These are phyloP conservation scores for Rhinocladiella similis DNA, from an alignment of 2,329 filamentous ascomycete species.

Conservation along the genomic window DNA sequence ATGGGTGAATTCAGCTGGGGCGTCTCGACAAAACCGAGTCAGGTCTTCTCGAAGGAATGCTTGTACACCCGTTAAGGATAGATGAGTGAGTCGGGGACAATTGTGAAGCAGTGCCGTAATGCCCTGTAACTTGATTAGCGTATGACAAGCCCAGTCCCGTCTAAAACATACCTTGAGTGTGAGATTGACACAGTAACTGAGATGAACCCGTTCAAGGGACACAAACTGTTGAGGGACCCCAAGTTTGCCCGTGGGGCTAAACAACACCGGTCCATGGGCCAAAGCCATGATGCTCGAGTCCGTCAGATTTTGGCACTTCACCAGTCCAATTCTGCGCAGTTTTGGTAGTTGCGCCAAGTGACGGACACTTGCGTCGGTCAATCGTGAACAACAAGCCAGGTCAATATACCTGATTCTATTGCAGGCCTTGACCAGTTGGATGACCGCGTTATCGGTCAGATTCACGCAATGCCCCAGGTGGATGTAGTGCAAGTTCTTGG, in stretches of 20 bases:
- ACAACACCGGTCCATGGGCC: constrained; percentile 64
- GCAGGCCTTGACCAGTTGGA: constrained; percentile 78
- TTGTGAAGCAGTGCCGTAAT: constrained; percentile 87
- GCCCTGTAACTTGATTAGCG: constrained; percentile 57
- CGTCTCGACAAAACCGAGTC: constrained; percentile 79
- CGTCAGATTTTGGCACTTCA: constrained; percentile 90
- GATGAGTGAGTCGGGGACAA: constrained; percentile 87
- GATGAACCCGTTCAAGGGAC: constrained; percentile 82
- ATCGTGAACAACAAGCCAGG: constrained; percentile 84
- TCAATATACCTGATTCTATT: constrained; percentile 97
- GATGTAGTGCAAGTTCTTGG: constrained; percentile 95
- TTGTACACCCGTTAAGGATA: constrained; percentile 90
- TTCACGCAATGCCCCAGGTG: constrained; percentile 91
- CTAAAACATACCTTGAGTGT: constrained; percentile 68
- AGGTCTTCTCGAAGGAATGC: constrained; percentile 86
- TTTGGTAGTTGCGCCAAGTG: constrained; percentile 86
- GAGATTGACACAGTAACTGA: constrained; percentile 89
- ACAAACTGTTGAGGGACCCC: constrained; percentile 28
- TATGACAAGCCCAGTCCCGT: not conserved
- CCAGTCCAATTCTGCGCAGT: constrained; percentile 87
- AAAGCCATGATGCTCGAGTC: constrained; percentile 84
- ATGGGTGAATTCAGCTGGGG: constrained; percentile 88
- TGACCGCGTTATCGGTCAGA: constrained; percentile 87
- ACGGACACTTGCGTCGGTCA: constrained; percentile 85
- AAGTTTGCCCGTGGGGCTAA: constrained; percentile 21